Evolutionary conservation across 768 basidiomycete species (phyloP).

Genomic region (Mycena maculata): DNA sequence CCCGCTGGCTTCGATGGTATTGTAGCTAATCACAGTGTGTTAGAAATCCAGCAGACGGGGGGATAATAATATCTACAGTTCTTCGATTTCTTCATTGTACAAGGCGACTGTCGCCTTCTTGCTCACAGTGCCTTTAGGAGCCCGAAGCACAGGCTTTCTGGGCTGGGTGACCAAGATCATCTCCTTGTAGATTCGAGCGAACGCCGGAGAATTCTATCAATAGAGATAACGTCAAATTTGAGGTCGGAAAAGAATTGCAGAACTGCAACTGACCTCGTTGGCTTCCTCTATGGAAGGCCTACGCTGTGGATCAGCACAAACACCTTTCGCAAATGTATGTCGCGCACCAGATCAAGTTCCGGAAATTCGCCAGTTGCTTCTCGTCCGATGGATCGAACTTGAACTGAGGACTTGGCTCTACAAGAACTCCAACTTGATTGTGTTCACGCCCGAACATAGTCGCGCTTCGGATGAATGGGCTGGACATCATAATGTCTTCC

Average conservation of each 20-base stretch:
- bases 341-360: conserved; percentile 53
- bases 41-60: too few species aligned
- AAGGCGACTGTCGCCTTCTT: conserved; percentile 54
- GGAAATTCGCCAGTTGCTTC: conserved; percentile 35
- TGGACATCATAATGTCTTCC: conserved; percentile 35
- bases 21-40: conserved; percentile 37
- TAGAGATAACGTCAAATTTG: too few species aligned
- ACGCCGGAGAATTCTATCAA: conserved; percentile 49
- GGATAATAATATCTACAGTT: conserved; percentile 56
- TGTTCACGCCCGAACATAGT: conserved; percentile 23
- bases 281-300: conserved; percentile 58
- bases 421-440: not conserved
- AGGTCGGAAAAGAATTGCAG: too few species aligned
- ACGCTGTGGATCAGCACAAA: conserved; percentile 11
- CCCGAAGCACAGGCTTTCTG: conserved; percentile 55
- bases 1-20: conserved; percentile 32
- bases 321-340: not conserved
- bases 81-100: conserved; percentile 62
- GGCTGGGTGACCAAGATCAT: conserved; percentile 58
- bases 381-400: not conserved
- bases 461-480: conserved; percentile 34
- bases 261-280: conserved; percentile 41
- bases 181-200: too few species aligned
- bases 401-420: not conserved
- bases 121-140: conserved; percentile 61